Evolutionary conservation across 176 grass and related monocot species (phyloP).

Genomic region (Rhynchospora breviuscula): DNA sequence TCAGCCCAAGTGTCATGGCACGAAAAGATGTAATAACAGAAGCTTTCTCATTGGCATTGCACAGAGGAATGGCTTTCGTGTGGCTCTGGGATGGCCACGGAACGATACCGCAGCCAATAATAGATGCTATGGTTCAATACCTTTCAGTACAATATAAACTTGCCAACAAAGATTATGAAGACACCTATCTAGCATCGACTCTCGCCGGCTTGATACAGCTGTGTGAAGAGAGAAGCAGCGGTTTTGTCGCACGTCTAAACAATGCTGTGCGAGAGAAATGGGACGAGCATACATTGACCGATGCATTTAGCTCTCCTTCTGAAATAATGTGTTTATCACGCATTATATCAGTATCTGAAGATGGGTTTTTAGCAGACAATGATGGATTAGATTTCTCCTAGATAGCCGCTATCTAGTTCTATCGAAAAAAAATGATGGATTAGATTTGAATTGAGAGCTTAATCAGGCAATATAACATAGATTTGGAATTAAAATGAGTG

Average conservation of each 20-base stretch:
- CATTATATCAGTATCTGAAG: conserved; percentile 5
- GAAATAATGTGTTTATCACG: conserved; percentile 20
- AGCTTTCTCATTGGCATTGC: conserved; percentile 32
- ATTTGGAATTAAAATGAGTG: neutral
- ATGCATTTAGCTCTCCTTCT: conserved; percentile 14
- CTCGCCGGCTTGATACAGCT: conserved; percentile 35
- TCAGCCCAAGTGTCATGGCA: conserved; percentile 41
- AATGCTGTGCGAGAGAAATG: conserved; percentile 55
- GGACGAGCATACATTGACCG: conserved; percentile 34
- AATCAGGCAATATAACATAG: conserved; percentile 11
- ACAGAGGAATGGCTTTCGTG: conserved; percentile 46
- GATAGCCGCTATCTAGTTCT: too few species aligned
- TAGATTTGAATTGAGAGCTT: neutral
- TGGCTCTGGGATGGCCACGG: conserved; percentile 61
- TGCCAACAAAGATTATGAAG: neutral
- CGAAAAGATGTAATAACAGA: neutral
- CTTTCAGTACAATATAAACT: neutral
- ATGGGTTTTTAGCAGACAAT: conserved; percentile 2
- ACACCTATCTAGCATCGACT: neutral
- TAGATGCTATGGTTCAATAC: conserved; percentile 53
- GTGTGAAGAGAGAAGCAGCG: conserved; percentile 35
- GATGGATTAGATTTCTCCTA: neutral
- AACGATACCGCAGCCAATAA: conserved; percentile 23
- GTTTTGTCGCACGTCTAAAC: conserved; percentile 73
- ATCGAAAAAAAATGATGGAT: neutral